Conservation (phyloP, 2,329 filamentous ascomycete genomes). For the Aspergillus neotritici region DNA sequence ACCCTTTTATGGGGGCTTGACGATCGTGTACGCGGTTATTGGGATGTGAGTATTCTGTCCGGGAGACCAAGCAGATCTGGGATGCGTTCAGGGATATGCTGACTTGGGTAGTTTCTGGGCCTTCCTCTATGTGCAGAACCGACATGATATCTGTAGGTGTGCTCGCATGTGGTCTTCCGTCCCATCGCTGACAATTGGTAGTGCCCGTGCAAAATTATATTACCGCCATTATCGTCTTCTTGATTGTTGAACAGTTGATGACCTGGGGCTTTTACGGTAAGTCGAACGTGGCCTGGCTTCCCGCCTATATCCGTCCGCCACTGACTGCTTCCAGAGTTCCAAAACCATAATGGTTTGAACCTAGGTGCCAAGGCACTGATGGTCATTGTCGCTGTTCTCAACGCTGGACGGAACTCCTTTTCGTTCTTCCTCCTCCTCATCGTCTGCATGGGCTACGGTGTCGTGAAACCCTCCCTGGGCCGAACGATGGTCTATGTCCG, state of each 20-base stretch:
- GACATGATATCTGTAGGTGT: constrained; percentile 73
- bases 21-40: constrained; percentile 86
- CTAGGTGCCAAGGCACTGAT: constrained; percentile 77
- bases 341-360: constrained; percentile 84
- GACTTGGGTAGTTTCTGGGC: constrained; percentile 65
- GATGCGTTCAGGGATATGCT: constrained; percentile 10
- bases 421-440: constrained; percentile 97
- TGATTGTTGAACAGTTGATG: constrained; percentile 94
- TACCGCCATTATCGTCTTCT: constrained; percentile 88
- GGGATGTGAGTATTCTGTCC: constrained; percentile 50
- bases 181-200: constrained; percentile 38
- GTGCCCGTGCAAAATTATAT: constrained; percentile 98
- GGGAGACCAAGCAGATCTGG: not conserved
- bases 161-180: not conserved
- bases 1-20: constrained; percentile 92
- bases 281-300: constrained; percentile 14
- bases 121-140: constrained; percentile 91
- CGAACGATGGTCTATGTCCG: constrained; percentile 92
- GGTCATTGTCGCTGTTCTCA: constrained; percentile 85
- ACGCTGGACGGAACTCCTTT: constrained; percentile 92
- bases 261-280: constrained; percentile 95
- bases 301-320: not conserved
- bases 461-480: constrained; percentile 88
- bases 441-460: constrained; percentile 98
- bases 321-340: constrained; percentile 62